Percentiles rank a stretch among this genome's conserved stretches.
Evolutionary conservation across 305 asterid genomes (phyloP).

Genomic region (Solanum hybrid): DNA sequence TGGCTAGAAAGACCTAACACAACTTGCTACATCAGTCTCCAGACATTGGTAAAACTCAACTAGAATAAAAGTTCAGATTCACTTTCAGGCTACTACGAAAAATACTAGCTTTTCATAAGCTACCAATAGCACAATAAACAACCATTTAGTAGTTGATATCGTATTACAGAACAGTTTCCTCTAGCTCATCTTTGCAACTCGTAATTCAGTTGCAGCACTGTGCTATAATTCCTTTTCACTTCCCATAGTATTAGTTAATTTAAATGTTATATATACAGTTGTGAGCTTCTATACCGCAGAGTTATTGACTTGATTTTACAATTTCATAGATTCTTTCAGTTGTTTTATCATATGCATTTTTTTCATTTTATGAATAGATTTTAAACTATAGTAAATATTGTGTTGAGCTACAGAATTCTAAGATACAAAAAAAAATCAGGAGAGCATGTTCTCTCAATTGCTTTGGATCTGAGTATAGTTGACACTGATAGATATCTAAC

Average conservation of each 20-base stretch:
- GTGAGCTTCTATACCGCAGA: background rate
- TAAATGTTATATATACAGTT: background rate
- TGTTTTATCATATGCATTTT: no score
- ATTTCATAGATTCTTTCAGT: no score
- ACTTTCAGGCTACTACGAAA: background rate
- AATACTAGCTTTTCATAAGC: background rate
- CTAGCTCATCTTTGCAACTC: background rate
- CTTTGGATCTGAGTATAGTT: no score
- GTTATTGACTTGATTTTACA: background rate
- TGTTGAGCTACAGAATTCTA: no score
- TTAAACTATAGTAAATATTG: no score
- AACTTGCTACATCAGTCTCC: background rate
- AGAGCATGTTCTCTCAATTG: no score
- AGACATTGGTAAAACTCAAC: background rate
- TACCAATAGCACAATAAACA: background rate
- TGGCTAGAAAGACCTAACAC: background rate
- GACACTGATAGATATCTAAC: no score
- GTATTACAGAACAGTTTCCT: background rate
- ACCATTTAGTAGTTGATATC: background rate
- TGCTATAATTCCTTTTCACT: background rate
- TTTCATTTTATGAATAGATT: no score
- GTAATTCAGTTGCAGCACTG: background rate
- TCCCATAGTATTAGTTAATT: background rate
- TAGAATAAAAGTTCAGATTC: background rate
- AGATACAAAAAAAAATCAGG: no score